Evolutionary conservation across 2,329 filamentous ascomycete species (phyloP), one percentile per base, ranked within the genome.

Genomic region (Alternaria infectoria): DNA sequence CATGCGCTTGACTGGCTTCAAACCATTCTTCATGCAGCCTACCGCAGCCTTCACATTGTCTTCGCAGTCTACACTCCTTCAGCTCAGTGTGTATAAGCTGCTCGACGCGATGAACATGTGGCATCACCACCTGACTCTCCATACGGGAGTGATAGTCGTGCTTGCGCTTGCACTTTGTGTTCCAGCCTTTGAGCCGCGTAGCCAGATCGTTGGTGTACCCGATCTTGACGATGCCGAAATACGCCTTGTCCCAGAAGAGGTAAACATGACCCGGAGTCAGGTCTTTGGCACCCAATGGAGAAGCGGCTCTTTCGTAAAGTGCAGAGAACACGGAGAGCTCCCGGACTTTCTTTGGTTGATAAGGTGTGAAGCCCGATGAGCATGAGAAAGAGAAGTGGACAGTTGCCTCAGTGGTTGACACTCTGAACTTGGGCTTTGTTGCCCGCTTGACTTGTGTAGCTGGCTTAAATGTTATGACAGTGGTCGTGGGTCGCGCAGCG

Each of bases 1-100:
- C 57, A 45, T 59, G 40, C 11, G 25, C 28, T 13, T 54, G n/a
- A 6, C 5, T 21, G 1, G 96, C 88, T 79, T 95, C 90, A 75
- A 97, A 97, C 94, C 94, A 97, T 81, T 97, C 94, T 45, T 89
- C 84, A 79, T 97, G 94, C 69, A 92, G 89, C 69, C 87, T 88
- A 1, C 92, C 92, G 73, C 95, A 97, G 1, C 87, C 85, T 3
- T 83, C 82, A 75, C 95, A 97, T 43, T 85, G 86, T 4, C 73
- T 87, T 80, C 83, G 88, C 63, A 77, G 88, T 81, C 77, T 80
- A 62, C 81, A 78, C 25, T 84, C 84, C 23, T 85, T 84, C 25
- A 97, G 85, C 80, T 97, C 94, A 15, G 97, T 83, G 76, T 97
- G 94, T 45, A 97, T 90, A 51, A 97, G 82, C 28, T 92, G 85